A percentile compares a stretch with the other conserved stretches of the same genome.
These are phyloP conservation scores for Mallotus repandus DNA, from an alignment of 441 rosid genomes.

Conservation along the genomic window DNA sequence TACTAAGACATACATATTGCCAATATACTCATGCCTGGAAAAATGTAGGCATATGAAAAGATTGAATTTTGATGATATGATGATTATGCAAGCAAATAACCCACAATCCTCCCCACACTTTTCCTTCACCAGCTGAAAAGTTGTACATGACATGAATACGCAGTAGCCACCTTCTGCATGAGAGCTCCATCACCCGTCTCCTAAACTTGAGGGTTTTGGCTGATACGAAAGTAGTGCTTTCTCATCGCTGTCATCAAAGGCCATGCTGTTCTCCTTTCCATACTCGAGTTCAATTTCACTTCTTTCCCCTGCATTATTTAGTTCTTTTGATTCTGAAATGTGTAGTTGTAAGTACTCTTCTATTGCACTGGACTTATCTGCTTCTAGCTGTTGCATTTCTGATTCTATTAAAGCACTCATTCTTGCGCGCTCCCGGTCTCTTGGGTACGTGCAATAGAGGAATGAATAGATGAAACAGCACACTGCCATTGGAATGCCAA, in stretches of 20 bases:
- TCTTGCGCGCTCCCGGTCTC: slow-evolving; percentile 40
- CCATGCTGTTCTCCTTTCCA: slow-evolving; percentile 24
- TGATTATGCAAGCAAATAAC: background rate
- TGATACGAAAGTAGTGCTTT: slow-evolving; percentile 39
- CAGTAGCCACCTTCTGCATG: background rate
- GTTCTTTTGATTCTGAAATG: slow-evolving; percentile 13
- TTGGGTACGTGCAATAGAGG: slow-evolving; percentile 41
- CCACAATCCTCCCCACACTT: too few species aligned
- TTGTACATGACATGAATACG: background rate
- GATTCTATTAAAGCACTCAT: slow-evolving; percentile 41
- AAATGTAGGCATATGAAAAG: background rate
- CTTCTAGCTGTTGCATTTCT: slow-evolving; percentile 37
- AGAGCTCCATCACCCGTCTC: background rate
- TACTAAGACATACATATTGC: too few species aligned
- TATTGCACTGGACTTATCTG: slow-evolving; percentile 13
- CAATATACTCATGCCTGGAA: background rate
- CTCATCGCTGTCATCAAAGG: slow-evolving; percentile 49
- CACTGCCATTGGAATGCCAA: slow-evolving; percentile 40
- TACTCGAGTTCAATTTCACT: slow-evolving; percentile 24
- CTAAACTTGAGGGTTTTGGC: slow-evolving; percentile 15
- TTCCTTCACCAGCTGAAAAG: too few species aligned
- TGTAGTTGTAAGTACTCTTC: slow-evolving; percentile 1
- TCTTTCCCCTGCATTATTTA: slow-evolving; percentile 12
- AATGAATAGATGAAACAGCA: slow-evolving; percentile 49
- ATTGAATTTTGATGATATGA: too few species aligned